Evolutionary conservation across 495 filamentous ascomycete genomes (phyloP), one percentile per base, ranked within the genome.

Genomic region (Penicillium canariense): DNA sequence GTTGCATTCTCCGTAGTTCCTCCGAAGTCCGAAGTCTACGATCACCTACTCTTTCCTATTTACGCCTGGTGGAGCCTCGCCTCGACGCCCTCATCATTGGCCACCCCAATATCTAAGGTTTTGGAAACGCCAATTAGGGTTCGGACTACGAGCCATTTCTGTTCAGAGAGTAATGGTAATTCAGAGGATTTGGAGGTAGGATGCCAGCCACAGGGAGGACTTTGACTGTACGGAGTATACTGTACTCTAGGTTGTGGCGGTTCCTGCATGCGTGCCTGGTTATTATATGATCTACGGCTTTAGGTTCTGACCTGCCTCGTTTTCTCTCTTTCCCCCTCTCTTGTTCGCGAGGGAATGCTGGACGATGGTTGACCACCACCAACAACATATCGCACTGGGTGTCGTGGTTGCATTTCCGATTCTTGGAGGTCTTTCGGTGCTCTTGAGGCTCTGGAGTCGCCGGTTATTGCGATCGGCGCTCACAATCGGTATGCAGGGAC

Each of bases 391-490:
- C 27, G 77, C 75, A 11, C 61, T 79, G 40, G 74, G 69, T 20
- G 62, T 82, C 51, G 72, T 75, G 25, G 66, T 79, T 45, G 72
- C 73, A 43, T 81, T 82, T 40, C 68, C 77, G 10, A 63, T 69
- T 14, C 53, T 82, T 5, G 73, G 75, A 12, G 69, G 77, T 1
- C 52, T 79, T 23, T 65, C 77, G 6, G 63, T 80, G 28, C 34
- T 69, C 22, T 53, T 77, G 30, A 67, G 77, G 26, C 58, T 72
- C 10, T 78, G 73, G 52, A 73, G 75, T 56, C 70, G 77, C 48
- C 70, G 63, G 55, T 63, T 82, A 26, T 70, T 76, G 34, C 43
- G 66, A 54, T 62, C 59, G 31, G 30, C 56, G 8, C 46, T 69
- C 4, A 57, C 59, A 4, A 55, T 55, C 40, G 68, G 68, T 68